Evolutionary conservation across 129 eudicot genomes (phyloP), one percentile per base, ranked within the genome.

Genomic region (Lonicera japonica): DNA sequence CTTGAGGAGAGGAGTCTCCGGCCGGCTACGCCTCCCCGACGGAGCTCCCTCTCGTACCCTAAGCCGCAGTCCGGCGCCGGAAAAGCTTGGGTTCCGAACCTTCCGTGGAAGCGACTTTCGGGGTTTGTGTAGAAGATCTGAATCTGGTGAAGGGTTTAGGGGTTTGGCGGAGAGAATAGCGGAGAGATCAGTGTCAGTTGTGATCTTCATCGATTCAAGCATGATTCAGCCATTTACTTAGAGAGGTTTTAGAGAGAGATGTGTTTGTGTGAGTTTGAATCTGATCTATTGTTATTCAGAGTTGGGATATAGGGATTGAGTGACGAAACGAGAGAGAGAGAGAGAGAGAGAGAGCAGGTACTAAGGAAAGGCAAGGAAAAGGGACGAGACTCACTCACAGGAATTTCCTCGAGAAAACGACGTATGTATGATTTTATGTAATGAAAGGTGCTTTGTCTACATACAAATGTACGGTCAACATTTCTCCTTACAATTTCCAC

Each of bases 121-220:
- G 64, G 83, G 77, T 61, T 82, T 77, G 8, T 41, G 72, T 25
- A 60, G 45, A 68, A 71, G 95, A 89, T 43, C 50, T 43, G 48
- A 71, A 34, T 71, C 76, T 41, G 74, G 80, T 5, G 65, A 63
- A 23, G 83, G 75, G 66, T 73, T 70, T 58, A 38, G 55, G 36
- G 58, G 25, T 62, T 74, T 75, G 2, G 81, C 65, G 19, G 83
- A 61, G 22, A 56, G 56, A n/a, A 67, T 58, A 7, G 74, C 56
- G 43, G 84, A 64, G 23, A 72, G 75, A 68, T 75, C 67, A 8
- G 78, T 67, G 52, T 76, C 86, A 2, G 72, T 22, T 51, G 97
- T 90, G 75, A 83, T 79, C 87, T 90, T 86, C 97, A 86, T 86
- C 46, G 45, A 68, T 55, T 64, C 70, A 34, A 74, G 54, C 53